A percentile compares a stretch with the other conserved stretches of the same genome.
Evolutionary conservation across 2,329 filamentous ascomycete species (phyloP).

Genomic region (Sarocladiaceae sp.): DNA sequence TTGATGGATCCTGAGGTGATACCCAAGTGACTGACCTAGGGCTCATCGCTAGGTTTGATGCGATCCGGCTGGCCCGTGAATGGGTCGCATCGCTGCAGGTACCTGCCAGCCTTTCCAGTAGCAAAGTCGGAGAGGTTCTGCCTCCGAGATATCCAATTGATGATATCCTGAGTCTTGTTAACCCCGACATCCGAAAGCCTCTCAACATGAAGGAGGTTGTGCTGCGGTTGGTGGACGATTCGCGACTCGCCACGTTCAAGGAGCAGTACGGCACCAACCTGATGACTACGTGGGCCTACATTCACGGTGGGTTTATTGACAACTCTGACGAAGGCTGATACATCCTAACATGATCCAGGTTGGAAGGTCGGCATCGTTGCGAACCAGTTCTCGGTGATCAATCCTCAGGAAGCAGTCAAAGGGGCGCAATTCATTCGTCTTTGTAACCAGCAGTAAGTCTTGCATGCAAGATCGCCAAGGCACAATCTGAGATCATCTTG

Average conservation of each 20-base stretch:
- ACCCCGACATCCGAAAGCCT: conserved; percentile 27
- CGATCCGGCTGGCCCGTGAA: conserved; percentile 24
- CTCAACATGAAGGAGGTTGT: conserved; percentile 29
- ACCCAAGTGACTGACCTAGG: neutral
- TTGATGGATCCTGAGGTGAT: conserved; percentile 12
- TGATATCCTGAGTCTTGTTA: conserved; percentile 29
- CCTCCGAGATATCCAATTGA: conserved; percentile 25
- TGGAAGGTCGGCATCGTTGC: conserved; percentile 31
- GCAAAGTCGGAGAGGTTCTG: conserved; percentile 18
- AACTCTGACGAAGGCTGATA: neutral
- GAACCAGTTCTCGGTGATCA: conserved; percentile 33
- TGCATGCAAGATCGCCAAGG: too few relatives aligned
- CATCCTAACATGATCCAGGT: conserved; percentile 15
- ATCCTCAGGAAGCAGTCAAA: conserved; percentile 32
- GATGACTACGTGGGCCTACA: conserved; percentile 31
- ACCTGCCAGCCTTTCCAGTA: neutral
- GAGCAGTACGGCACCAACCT: conserved; percentile 31
- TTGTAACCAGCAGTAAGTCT: conserved; percentile 33
- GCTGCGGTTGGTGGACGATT: conserved; percentile 34
- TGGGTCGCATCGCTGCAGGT: conserved; percentile 22
- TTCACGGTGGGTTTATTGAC: conserved; percentile 16
- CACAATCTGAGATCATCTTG: conserved; percentile 6
- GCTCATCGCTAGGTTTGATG: conserved; percentile 26
- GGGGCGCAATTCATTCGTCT: conserved; percentile 35
- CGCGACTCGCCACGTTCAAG: conserved; percentile 31